Evolutionary conservation across 2,329 filamentous ascomycete genomes (phyloP).

Genomic region (Ceratocystis variospora): DNA sequence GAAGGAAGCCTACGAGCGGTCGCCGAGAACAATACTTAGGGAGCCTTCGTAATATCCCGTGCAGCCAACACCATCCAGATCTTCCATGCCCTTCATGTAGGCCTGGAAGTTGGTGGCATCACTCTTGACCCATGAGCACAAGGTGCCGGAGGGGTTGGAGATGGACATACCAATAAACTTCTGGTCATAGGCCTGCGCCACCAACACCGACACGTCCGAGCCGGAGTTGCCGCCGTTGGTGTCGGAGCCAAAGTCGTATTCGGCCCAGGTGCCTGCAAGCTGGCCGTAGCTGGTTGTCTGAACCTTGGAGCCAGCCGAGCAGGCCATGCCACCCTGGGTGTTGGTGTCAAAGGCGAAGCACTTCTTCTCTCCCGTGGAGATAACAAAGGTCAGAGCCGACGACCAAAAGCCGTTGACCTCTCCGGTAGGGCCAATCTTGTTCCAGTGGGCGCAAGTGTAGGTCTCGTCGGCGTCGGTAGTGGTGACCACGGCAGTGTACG

Average conservation of each 20-base stretch:
- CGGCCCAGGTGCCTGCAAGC: constrained; percentile 35
- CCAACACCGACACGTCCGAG: constrained; percentile 37
- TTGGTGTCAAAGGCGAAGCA: constrained; percentile 33
- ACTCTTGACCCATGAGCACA: constrained; percentile 31
- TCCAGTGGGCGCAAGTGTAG: constrained; percentile 34
- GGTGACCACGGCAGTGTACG: constrained; percentile 32
- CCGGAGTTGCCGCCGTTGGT: constrained; percentile 38
- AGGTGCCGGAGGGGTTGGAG: constrained; percentile 27
- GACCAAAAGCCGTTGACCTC: constrained; percentile 37
- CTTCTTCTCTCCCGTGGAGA: constrained; percentile 29
- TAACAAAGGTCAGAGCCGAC: constrained; percentile 31
- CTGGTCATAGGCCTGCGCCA: constrained; percentile 27
- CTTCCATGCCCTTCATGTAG: constrained; percentile 29
- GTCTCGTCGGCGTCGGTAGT: constrained; percentile 25
- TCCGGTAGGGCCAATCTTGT: constrained; percentile 38
- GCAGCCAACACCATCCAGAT: constrained; percentile 29
- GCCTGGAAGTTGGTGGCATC: constrained; percentile 29
- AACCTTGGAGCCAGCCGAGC: constrained; percentile 26
- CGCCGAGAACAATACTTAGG: constrained; percentile 27
- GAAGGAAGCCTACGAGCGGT: constrained; percentile 19
- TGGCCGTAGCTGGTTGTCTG: constrained; percentile 29
- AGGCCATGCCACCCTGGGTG: constrained; percentile 37
- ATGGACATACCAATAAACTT: constrained; percentile 27
- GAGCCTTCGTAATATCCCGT: constrained; percentile 26
- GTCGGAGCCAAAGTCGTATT: constrained; percentile 35